Base-by-base conservation (phyloP, 2,329 filamentous ascomycete genomes). In the Cytospora chrysosperma region DNA sequence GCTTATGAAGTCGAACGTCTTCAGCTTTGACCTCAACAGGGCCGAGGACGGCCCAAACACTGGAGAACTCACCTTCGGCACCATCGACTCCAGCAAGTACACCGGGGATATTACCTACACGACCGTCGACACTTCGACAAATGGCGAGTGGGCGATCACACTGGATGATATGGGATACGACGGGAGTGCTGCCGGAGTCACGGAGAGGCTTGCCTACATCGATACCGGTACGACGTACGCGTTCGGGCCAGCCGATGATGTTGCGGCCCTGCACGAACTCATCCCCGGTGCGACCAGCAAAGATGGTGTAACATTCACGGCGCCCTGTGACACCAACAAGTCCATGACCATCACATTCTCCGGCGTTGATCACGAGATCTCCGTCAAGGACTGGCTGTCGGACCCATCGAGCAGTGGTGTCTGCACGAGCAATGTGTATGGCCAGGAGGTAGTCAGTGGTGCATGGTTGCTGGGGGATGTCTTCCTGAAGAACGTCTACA, bases 401-500 rank as follows among this genome's bases (percentile, higher is more conserved):
- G 74, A 75, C 40, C 76, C 79, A 27, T 71, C 78, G 60, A 70
- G 69, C 56, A 71, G 76, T n/a, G 81, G 79, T 30, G 74, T 74
- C 30, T 89, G 87, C 71, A 82, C 85, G 21, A 93, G 90, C 73
- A 93, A 91, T 69, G 85, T 96, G 40, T 88, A 92, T 59, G 90
- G 89, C 1, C 82, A 86, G 28, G 84, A 89, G 72, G 85, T 91
- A 17, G 87, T 92, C 54, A 76, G 81, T 0, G 81, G 79, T 69
- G 70, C 87, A 30, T 96, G 92, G 92, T 80, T 97, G n/a, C 76
- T 96, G 1, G 93, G 93, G 2, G 92, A 93, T 68, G 85, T 89
- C 0, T 96, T 96, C 70, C 77, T 97, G 66, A 96, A 96, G 78
- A 96, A 96, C 69, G 92, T 96, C 19, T 96, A 96, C 72, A 81